phyloP scores from a whole-genome alignment of 805 yeast genomes.

The Isabelozyma pseudorhagii region DNA sequence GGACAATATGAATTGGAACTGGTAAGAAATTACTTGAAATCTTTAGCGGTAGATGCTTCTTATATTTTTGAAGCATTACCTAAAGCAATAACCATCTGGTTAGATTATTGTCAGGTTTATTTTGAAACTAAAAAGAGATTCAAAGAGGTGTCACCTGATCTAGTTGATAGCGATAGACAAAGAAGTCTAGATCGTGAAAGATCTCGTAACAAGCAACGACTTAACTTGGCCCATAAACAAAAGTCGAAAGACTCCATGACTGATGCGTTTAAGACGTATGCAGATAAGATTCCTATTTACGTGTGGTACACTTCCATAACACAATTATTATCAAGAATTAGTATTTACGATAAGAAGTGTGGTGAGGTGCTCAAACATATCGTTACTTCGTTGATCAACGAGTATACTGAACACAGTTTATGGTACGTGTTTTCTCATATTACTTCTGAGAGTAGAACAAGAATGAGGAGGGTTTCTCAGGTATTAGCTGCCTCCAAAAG shows the following conservation, averaged over 20 bases:
- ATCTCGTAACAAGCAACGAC: neutral
- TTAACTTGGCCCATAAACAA: neutral
- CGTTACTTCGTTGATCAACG: conserved; percentile 50
- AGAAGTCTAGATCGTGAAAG: neutral
- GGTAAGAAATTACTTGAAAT: conserved; percentile 53
- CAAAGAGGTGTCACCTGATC: conserved; percentile 9
- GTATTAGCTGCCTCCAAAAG: conserved; percentile 17
- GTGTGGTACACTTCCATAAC: conserved; percentile 84
- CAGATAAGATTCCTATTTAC: conserved; percentile 44
- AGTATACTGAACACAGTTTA: conserved; percentile 80
- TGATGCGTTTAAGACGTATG: conserved; percentile 32
- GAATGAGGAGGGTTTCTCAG: conserved; percentile 24
- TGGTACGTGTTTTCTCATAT: conserved; percentile 78
- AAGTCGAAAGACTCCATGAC: neutral
- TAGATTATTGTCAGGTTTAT: conserved; percentile 65
- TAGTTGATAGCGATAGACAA: neutral
- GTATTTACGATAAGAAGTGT: conserved; percentile 58
- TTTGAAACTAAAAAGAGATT: conserved; percentile 27
- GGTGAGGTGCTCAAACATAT: conserved; percentile 55
- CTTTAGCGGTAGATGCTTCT: conserved; percentile 59
- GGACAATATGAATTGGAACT: conserved; percentile 57
- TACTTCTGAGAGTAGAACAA: conserved; percentile 46
- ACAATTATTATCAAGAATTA: conserved; percentile 77
- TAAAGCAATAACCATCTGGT: conserved; percentile 86
- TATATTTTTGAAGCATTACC: conserved; percentile 84